Evolutionary conservation across 2,329 filamentous ascomycete species (phyloP), one percentile per base, ranked within the genome.

Genomic region (Apiospora aurea): DNA sequence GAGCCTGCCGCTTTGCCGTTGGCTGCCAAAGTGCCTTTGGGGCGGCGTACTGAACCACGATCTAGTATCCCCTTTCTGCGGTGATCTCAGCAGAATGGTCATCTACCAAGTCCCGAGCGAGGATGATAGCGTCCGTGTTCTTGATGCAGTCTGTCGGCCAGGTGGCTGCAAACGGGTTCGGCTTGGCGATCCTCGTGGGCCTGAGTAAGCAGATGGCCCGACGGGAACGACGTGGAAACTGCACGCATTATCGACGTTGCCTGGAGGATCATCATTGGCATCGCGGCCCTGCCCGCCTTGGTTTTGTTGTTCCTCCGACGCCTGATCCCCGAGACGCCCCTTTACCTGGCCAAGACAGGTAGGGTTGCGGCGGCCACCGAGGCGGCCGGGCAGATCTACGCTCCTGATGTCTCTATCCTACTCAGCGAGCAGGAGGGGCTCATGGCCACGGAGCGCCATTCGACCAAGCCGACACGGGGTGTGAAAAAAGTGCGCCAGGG

Each of bases 61-160:
- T 53, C 43, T 21, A 93, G 79, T 93, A 93, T 77, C 91, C 91
- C 0, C 82, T 93, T 2, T 89, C 86, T 64, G 90, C 91, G 0
- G 88, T 92, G 11, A 93, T 93, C 46, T 91, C 90, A 0, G 88
- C 91, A 0, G 91, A 93, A 84, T 92, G 87, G 83, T 83, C 87
- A 6, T 88, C 86, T 70, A 92, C 89, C 0, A 87, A 87, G 67
- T 90, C 90, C n/a, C 84, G 91, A 68, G 88, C 88, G n/a, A 88
- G 86, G 26, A 93, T 93, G 91, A 83, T 93, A 74, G 89, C 91
- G 7, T 87, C 87, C 4, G 90, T 93, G 44, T 93, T 93, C 78
- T 85, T 92, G 75, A 92, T 92, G 88, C 91, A 93, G 75, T 90
- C 91, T 0, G 82, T 93, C 11, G 91, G 91, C 7, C 91, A 93